These are phyloP conservation scores for Umbelopsis vinacea DNA, from an alignment of 192 early-diverging fungal genomes.

Conservation along the genomic window DNA sequence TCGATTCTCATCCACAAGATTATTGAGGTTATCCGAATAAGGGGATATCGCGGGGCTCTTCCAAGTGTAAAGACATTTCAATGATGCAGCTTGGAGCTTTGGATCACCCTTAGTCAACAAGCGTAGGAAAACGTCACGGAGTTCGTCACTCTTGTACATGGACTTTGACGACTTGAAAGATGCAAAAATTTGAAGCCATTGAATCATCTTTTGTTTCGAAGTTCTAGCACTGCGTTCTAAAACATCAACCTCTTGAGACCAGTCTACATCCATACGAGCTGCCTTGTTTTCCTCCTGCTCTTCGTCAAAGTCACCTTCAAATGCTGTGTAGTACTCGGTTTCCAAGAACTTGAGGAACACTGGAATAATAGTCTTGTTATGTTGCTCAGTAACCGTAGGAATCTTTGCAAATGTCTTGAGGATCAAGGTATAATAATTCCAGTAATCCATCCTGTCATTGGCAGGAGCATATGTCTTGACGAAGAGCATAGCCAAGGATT, in stretches of 20 bases:
- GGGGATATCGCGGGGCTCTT: constrained; percentile 66
- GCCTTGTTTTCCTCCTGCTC: constrained; percentile 39
- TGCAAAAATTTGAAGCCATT: constrained; percentile 67
- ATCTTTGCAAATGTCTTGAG: constrained; percentile 64
- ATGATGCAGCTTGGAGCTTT: constrained; percentile 74
- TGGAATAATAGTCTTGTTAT: constrained; percentile 62
- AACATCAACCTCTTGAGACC: constrained; percentile 14
- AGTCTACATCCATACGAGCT: constrained; percentile 23
- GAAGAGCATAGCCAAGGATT: constrained; percentile 47
- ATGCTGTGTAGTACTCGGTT: constrained; percentile 48
- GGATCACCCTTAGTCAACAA: constrained; percentile 83
- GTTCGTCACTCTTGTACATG: constrained; percentile 51
- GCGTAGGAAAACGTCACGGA: constrained; percentile 70
- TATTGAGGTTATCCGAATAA: constrained; percentile 79
- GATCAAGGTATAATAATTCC: constrained; percentile 68
- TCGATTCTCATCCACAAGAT: constrained; percentile 79
- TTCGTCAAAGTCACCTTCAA: constrained; percentile 48
- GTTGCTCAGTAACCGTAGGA: constrained; percentile 64
- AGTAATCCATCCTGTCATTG: constrained; percentile 65
- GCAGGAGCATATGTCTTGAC: constrained; percentile 44
- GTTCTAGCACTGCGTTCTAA: constrained; percentile 31
- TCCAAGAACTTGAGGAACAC: constrained; percentile 67
- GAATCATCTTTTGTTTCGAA: constrained; percentile 27
- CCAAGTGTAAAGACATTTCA: constrained; percentile 89
- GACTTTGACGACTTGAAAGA: constrained; percentile 67